Evolutionary conservation across 2,329 filamentous ascomycete species (phyloP).

Genomic region (Metarhizium anisopliae): DNA sequence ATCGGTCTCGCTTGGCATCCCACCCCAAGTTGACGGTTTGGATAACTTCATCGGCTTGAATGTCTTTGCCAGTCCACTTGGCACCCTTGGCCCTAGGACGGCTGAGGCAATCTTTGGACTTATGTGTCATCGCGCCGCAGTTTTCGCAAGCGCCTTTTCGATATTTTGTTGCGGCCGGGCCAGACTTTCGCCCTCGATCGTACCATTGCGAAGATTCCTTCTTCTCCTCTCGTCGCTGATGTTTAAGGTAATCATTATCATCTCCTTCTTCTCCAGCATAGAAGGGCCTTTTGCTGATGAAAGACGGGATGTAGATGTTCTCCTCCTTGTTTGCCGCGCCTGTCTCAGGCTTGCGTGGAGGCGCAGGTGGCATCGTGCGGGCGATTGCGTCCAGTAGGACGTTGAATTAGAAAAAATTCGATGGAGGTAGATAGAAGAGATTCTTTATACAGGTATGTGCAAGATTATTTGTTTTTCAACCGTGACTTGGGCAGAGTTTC

Average conservation of each 20-base stretch:
- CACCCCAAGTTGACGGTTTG: conserved; percentile 83
- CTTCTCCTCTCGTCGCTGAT: conserved; percentile 64
- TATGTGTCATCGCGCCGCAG: conserved; percentile 94
- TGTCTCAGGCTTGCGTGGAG: conserved; percentile 24
- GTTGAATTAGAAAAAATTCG: not conserved
- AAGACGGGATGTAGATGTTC: conserved; percentile 96
- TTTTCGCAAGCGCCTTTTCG: conserved; percentile 98
- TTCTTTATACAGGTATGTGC: not conserved
- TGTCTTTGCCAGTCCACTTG: conserved; percentile 85
- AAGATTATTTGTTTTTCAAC: not conserved
- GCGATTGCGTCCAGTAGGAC: not conserved
- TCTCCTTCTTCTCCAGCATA: conserved; percentile 76
- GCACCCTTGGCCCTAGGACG: conserved; percentile 83
- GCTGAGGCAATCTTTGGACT: conserved; percentile 85
- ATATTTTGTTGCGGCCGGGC: conserved; percentile 88
- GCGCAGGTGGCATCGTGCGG: conserved; percentile 15
- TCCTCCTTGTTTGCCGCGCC: conserved; percentile 63
- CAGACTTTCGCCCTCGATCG: conserved; percentile 75
- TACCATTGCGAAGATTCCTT: conserved; percentile 81
- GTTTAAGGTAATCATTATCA: conserved; percentile 83
- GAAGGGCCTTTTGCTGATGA: conserved; percentile 97
- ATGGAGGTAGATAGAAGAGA: not conserved
- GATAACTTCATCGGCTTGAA: conserved; percentile 82
- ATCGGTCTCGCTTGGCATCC: conserved; percentile 95
- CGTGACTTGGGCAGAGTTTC: not conserved